Base-by-base conservation (phyloP, 179 eudicot genomes). In the Beta lomatogona region DNA sequence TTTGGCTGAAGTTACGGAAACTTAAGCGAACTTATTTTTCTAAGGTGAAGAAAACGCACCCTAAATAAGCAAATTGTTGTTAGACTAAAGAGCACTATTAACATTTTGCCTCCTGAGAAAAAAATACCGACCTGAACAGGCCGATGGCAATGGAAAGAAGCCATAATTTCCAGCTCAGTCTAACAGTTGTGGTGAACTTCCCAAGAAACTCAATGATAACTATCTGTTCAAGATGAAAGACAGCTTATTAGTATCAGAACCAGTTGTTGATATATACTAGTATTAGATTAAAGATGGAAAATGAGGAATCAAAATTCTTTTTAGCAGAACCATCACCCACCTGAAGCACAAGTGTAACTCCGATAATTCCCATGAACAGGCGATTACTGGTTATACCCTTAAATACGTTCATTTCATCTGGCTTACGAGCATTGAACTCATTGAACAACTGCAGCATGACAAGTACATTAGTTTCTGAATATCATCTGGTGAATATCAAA, bases 341-440 rank as follows among this genome's bases (percentile, higher is more conserved):
- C 94, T 95, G 99, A 77, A 95, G 94, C 55, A 94, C 81, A 75
- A 88, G 80, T 14, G 98, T 94, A 31, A 84, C 60, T 79, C 88
- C 94, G 13, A 93, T 88, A 14, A 95, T 91, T 65, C 90, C 97
- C 79, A 89, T 84, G 88, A 95, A 95, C 57, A 95, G 91, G 72
- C 19, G 86, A 78, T 95, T 95, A 76, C 86, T 89, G 21, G 88
- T 81, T 69, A 94, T 81, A 50, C 99, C 99, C 14, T 79, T 85
- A 22, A 95, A 95, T 60, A 95, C 89, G 76, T 95, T 95, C 50
- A 93, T 11, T 79, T 91, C 88, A 16, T 95, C 99, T 44, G 98
- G 99, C 83, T 95, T 94, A 67, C 99, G 86, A 68, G 99, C 90
- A 85, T 95, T 95, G 83, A 95, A 89, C 88, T 95, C 99, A 4